These are phyloP conservation scores for Sclerotinia trifoliorum DNA, from an alignment of 2,329 filamentous ascomycete genomes.

Conservation along the genomic window DNA sequence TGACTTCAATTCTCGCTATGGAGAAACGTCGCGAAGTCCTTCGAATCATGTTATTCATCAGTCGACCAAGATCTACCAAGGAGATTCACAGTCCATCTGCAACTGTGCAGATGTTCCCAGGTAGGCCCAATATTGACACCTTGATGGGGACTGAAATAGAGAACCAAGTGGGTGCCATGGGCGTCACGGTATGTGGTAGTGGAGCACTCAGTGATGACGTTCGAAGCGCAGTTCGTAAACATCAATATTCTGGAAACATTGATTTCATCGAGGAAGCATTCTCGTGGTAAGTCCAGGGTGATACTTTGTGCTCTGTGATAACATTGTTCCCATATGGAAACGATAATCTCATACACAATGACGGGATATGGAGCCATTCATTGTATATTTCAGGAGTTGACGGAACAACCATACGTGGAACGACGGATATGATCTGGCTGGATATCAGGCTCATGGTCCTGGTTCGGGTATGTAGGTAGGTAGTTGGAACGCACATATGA, in stretches of 20 bases:
- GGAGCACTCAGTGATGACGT: constrained; percentile 75
- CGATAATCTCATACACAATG: not conserved
- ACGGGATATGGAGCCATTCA: not conserved
- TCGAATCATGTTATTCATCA: constrained; percentile 76
- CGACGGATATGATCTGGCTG: not conserved
- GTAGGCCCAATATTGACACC: constrained; percentile 71
- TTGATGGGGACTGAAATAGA: constrained; percentile 72
- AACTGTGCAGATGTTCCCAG: constrained; percentile 82
- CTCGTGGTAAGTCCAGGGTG: constrained; percentile 50
- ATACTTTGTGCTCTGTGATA: not conserved
- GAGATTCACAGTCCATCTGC: constrained; percentile 76
- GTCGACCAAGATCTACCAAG: constrained; percentile 70
- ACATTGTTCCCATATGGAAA: not conserved
- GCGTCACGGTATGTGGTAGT: constrained; percentile 71
- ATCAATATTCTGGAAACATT: constrained; percentile 64
- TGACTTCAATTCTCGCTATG: constrained; percentile 77
- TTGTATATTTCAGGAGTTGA: constrained; percentile 26
- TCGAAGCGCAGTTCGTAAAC: constrained; percentile 61
- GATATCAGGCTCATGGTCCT: not conserved
- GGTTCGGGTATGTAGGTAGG: not conserved
- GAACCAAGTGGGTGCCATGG: constrained; percentile 70
- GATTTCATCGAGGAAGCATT: constrained; percentile 82
- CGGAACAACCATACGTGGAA: not conserved
- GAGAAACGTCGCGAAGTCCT: constrained; percentile 71
- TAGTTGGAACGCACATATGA: constrained; percentile 3